Evolutionary conservation across 2,329 filamentous ascomycete species (phyloP), one percentile per base, ranked within the genome.

Genomic region (Botrytis porri): DNA sequence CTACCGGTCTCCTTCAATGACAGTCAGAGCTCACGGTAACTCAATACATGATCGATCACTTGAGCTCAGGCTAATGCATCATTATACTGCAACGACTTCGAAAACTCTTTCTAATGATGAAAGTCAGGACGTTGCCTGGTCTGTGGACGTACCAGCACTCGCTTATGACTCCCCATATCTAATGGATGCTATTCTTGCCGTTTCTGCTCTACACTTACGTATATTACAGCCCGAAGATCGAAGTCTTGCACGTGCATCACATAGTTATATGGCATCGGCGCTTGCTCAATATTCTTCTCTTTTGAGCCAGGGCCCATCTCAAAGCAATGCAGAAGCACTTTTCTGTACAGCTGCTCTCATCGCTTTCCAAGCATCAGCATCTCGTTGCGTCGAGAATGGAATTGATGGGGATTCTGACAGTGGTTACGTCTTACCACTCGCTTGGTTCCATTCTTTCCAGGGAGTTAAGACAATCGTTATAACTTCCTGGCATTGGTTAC

Each of bases 391-490:
- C 75, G 85, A 85, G 73, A 87, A 88, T 69, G 87, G 89, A 18
- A 35, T 48, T 72, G 88, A 89, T 69, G 78, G 79, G 18, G 77
- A 79, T 5, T 22, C 45, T n/a, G 81, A 82, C 65, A 82, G 84
- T 62, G 83, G 83, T 57, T 91, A 91, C 78, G 83, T 84, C 29
- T 81, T 90, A n/a, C 89, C 89, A 0, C 81, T 90, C 61, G 85
- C 87, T 4, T 91, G 88, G 88, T 91, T 91, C 74, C 89, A 91
- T 78, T 87, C 89, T 6, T 91, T 90, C 77, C 89, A 91, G 77
- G 89, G 89, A 18, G 88, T 91, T 75, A 91, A 91, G 79, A 87
- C 89, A 2, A 85, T 91, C 48, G 89, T 90, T 0, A 87, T 89
- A 32, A 86, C 86, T 4, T 89, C 88, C 22, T 91, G 89, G 89